phyloP scores from a whole-genome alignment of 768 basidiomycete species.

The Butyriboletus loyo region DNA sequence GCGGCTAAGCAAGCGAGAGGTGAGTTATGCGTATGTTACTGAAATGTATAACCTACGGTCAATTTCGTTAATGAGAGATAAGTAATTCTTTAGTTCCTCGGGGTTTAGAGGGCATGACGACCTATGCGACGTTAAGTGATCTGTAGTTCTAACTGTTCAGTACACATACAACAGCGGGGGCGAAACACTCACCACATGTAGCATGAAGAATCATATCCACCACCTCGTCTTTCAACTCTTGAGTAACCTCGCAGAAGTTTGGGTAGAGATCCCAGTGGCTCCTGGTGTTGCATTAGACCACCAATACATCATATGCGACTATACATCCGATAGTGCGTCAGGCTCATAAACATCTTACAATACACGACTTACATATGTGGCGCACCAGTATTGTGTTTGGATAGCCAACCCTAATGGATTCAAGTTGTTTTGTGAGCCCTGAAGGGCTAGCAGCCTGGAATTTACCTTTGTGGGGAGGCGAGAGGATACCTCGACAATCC shows the following conservation, averaged over 20 bases:
- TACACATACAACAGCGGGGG: background rate
- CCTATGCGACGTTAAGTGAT: conserved; percentile 27
- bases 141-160: conserved; percentile 2
- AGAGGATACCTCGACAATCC: conserved; percentile 21
- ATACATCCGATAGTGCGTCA: conserved; percentile 5
- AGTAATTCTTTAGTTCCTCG: conserved; percentile 18
- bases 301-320: background rate
- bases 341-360: background rate
- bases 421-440: background rate
- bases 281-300: conserved; percentile 23
- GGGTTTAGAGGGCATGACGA: conserved; percentile 24
- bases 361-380: conserved; percentile 4
- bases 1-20: conserved; percentile 5
- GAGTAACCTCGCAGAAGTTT: conserved; percentile 24
- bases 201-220: conserved; percentile 26
- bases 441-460: background rate
- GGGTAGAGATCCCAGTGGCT: conserved; percentile 35
- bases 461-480: conserved; percentile 25
- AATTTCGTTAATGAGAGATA: conserved; percentile 26
- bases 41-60: conserved; percentile 15
- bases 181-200: conserved; percentile 19
- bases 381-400: conserved; percentile 38
- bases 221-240: conserved; percentile 26
- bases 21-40: background rate
- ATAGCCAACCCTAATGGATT: conserved; percentile 30